phyloP scores from a whole-genome alignment of 2,329 filamentous ascomycete genomes.

The Aspergillus sp. region DNA sequence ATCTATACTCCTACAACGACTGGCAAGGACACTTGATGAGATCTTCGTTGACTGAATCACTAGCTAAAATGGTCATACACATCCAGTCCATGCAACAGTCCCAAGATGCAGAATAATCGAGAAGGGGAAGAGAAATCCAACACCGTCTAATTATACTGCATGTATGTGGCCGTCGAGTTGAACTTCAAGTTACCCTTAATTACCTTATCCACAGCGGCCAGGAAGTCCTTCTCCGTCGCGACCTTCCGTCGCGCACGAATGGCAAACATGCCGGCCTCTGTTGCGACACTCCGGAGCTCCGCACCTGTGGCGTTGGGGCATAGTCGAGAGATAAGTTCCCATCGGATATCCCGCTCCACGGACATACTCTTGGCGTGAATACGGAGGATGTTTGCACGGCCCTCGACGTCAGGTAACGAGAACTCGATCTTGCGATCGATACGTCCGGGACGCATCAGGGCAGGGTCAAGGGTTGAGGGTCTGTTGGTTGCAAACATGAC shows the following conservation, averaged over 20 bases:
- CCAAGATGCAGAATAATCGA: conserved; percentile 23
- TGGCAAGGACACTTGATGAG: neutral
- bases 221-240: conserved; percentile 97
- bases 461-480: conserved; percentile 93
- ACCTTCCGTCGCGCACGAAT: conserved; percentile 95
- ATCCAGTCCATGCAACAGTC: conserved; percentile 35
- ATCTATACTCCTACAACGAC: neutral
- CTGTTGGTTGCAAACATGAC: conserved; percentile 99
- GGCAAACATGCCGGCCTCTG: conserved; percentile 98
- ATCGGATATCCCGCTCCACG: conserved; percentile 96
- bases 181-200: conserved; percentile 99
- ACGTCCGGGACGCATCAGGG: conserved; percentile 93
- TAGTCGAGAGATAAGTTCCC: conserved; percentile 96
- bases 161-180: conserved; percentile 97
- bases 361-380: conserved; percentile 99
- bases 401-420: conserved; percentile 93
- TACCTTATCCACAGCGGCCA: conserved; percentile 98
- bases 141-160: conserved; percentile 88
- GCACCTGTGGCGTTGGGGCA: conserved; percentile 98
- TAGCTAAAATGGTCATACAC: conserved; percentile 40
- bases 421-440: conserved; percentile 99
- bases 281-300: conserved; percentile 93
- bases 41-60: conserved; percentile 28
- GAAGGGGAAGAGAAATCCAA: conserved; percentile 6
- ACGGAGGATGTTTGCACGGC: conserved; percentile 93